phyloP scores from a whole-genome alignment of 208 protist species.

The Leishmania gerbilli region DNA sequence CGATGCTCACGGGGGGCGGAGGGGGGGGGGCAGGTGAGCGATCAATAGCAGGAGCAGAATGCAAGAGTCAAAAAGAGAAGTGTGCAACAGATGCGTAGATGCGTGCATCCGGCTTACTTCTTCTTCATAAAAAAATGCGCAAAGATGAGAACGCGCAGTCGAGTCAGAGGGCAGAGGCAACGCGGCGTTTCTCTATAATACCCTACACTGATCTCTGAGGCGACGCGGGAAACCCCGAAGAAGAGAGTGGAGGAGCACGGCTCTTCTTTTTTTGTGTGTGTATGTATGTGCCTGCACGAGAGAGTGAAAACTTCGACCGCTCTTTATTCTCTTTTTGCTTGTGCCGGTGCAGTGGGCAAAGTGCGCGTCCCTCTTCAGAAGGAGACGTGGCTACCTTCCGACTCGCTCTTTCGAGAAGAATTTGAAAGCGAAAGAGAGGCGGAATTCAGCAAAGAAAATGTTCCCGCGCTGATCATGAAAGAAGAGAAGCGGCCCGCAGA shows the following conservation, averaged over 20 bases:
- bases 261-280: not conserved
- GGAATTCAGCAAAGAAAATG: conserved; percentile 1
- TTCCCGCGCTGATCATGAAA: not conserved
- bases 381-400: not conserved
- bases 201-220: not conserved
- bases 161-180: not conserved
- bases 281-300: not conserved
- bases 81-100: not conserved
- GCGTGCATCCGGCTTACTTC: not conserved
- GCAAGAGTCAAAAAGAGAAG: not conserved
- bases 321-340: not conserved
- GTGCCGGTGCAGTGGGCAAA: not conserved
- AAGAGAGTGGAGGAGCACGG: not conserved
- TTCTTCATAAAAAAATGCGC: not conserved
- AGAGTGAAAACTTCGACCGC: not conserved
- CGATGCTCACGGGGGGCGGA: not conserved
- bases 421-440: conserved; percentile 21
- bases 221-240: too few species aligned
- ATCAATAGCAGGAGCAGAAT: not conserved
- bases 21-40: too few species aligned
- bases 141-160: not conserved
- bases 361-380: not conserved
- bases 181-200: not conserved
- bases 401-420: conserved; percentile 12
- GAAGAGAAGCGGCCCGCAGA: not conserved